Evolutionary conservation across 768 basidiomycete species (phyloP), one percentile per base, ranked within the genome.

Genomic region (Agrocybe praecox): DNA sequence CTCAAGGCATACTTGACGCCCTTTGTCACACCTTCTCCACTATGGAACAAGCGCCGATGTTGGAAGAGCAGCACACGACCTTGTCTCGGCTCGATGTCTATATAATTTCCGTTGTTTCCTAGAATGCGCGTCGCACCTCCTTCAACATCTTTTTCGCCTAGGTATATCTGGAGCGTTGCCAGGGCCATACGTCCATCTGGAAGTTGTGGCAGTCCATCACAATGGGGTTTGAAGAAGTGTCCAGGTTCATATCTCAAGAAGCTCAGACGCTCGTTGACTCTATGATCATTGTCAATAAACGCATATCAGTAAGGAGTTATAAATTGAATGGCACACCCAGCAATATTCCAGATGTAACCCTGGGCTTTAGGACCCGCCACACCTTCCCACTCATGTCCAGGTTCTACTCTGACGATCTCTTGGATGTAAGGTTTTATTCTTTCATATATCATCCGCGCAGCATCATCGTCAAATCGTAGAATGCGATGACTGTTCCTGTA

Each of bases 11-110:
- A 79, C 56, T 79, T 80, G 5, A 72, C 52, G 8, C 77, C 77
- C 21, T 68, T 64, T 10, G 59, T 58, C 5, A 80, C 78, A 33
- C 73, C 72, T 55, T 78, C 77, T 6, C 78, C 78, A 34, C 75
- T 78, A 56, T 81, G 80, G 44, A 62, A 65, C 1, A 82, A 62
- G 11, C 63, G 59, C 22, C 71, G 59, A 45, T 80, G 78, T 57
- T 82, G 76, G 61, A 80, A 80, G 17, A 82, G 74, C 42, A 82
- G 56, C 0, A 78, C 73, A 3, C 79, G 67, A 0, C 79, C 79
- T 21, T 67, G 62, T 62, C 76, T 76, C 0, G 79, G 76, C 46
- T 74, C 71, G 9, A 80, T 73, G 49, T 82, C 79, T 12, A 78
- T 12, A 42, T 67, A 72, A 17, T 66, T 59, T 10, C 63, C 64